phyloP scores from a whole-genome alignment of 257 asterid species.

The Marsdenia floribunda region DNA sequence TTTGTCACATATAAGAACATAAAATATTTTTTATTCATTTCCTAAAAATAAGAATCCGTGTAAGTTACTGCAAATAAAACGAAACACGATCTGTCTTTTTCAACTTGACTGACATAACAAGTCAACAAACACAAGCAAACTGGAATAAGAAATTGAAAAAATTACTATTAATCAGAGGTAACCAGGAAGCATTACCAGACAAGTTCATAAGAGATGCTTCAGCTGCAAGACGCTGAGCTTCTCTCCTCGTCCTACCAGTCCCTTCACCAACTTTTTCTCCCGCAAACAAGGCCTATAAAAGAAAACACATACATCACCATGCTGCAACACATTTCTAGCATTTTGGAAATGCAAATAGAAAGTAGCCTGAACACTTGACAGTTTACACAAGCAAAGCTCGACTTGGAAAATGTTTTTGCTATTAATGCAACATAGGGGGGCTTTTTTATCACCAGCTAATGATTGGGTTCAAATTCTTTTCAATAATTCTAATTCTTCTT shows the following conservation, averaged over 20 bases:
- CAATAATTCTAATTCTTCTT: neutral
- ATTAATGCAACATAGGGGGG: neutral
- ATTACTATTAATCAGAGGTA: neutral
- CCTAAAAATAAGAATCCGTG: neutral
- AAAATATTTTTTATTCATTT: neutral
- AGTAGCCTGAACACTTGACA: neutral
- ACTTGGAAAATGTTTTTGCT: neutral
- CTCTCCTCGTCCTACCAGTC: conserved; percentile 84
- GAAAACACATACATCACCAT: conserved; percentile 18
- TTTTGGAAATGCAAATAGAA: neutral
- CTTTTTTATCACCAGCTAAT: neutral
- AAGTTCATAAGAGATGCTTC: conserved; percentile 70
- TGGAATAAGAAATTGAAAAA: conserved; percentile 1
- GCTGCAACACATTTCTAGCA: conserved; percentile 7
- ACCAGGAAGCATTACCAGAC: conserved; percentile 54
- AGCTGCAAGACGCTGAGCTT: conserved; percentile 77
- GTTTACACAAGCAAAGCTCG: neutral
- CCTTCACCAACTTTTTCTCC: conserved; percentile 90
- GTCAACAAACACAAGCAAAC: neutral
- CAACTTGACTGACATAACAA: neutral
- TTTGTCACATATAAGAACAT: neutral
- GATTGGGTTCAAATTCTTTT: neutral
- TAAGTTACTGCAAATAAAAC: neutral
- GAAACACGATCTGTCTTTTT: neutral
- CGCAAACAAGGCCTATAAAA: conserved; percentile 71